phyloP scores from a whole-genome alignment of 148 eudicot genomes.

The Camellia granthamiana region DNA sequence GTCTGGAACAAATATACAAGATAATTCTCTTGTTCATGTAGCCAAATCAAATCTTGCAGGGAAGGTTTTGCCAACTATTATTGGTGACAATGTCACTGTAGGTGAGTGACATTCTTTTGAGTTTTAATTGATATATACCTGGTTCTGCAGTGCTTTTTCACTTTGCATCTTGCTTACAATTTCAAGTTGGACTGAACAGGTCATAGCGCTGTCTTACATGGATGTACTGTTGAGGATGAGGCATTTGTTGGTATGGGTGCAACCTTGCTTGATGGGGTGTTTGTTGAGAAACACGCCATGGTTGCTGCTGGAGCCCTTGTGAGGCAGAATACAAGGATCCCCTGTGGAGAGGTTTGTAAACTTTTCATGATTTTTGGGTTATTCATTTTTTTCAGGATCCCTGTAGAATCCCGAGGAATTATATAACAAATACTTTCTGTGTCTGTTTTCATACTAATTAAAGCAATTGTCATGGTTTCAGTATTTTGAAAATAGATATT shows the following conservation, averaged over 20 bases:
- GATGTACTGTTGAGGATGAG: slow-evolving; percentile 81
- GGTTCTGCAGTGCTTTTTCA: neutral
- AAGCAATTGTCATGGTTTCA: neutral
- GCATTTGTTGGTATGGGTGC: slow-evolving; percentile 93
- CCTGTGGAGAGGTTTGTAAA: slow-evolving; percentile 45
- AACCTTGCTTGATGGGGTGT: slow-evolving; percentile 71
- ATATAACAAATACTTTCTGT: neutral
- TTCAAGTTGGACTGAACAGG: slow-evolving; percentile 38
- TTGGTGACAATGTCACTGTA: slow-evolving; percentile 93
- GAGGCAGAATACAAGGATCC: slow-evolving; percentile 59
- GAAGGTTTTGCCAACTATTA: slow-evolving; percentile 83
- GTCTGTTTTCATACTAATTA: neutral
- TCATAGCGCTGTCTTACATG: slow-evolving; percentile 82
- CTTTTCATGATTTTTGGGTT: neutral
- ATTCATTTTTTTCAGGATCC: neutral
- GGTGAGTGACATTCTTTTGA: slow-evolving; percentile 48
- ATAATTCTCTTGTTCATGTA: slow-evolving; percentile 94
- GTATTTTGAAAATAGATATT: neutral
- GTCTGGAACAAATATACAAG: slow-evolving; percentile 93
- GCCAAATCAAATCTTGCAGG: slow-evolving; percentile 91
- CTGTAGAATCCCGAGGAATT: neutral
- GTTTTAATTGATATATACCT: neutral
- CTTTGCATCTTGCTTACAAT: slow-evolving; percentile 4
- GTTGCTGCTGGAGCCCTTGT: slow-evolving; percentile 91
- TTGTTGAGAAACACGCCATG: slow-evolving; percentile 77